Conservation (phyloP, 2,329 filamentous ascomycete species). For the Hypoxylon sp. region DNA sequence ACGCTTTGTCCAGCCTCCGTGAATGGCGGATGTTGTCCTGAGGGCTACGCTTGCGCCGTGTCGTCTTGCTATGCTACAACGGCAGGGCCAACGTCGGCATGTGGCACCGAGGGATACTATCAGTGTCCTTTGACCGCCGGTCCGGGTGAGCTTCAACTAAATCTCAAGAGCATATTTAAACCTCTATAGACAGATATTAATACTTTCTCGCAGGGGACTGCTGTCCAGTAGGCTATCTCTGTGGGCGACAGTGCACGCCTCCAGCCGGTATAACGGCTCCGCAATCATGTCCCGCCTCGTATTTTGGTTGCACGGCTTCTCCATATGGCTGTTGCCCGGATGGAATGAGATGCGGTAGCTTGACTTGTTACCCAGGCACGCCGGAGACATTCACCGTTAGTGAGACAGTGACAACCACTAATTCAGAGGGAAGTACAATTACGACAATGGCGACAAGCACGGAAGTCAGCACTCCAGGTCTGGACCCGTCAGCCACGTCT, state of each 20-base stretch:
- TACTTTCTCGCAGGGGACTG: slow-evolving; percentile 57
- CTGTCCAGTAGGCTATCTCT: slow-evolving; percentile 63
- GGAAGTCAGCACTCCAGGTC: slow-evolving; percentile 53
- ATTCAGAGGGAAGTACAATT: slow-evolving; percentile 56
- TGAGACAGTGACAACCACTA: slow-evolving; percentile 62
- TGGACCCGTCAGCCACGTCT: slow-evolving; percentile 48
- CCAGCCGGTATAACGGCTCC: slow-evolving; percentile 60
- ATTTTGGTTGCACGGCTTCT: slow-evolving; percentile 65
- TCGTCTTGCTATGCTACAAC: slow-evolving; percentile 65
- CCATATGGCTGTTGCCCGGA: slow-evolving; percentile 68
- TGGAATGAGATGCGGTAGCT: slow-evolving; percentile 64
- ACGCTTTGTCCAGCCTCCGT: slow-evolving; percentile 48
- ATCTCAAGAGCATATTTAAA: slow-evolving; percentile 2
- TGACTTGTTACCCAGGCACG: slow-evolving; percentile 64
- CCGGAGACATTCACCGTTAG: slow-evolving; percentile 63
- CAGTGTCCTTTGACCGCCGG: slow-evolving; percentile 59
- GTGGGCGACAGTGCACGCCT: slow-evolving; percentile 60
- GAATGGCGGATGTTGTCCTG: slow-evolving; percentile 64
- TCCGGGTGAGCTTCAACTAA: slow-evolving; percentile 35
- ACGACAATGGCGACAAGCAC: slow-evolving; percentile 61
- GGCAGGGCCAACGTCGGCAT: slow-evolving; percentile 59
- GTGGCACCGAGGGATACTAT: slow-evolving; percentile 56
- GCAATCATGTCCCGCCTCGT: slow-evolving; percentile 61
- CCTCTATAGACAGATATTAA: slow-evolving; percentile 9
- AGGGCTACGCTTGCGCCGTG: slow-evolving; percentile 63